Base-by-base conservation (phyloP, 345 rosid genomes). In the Draba incana region DNA sequence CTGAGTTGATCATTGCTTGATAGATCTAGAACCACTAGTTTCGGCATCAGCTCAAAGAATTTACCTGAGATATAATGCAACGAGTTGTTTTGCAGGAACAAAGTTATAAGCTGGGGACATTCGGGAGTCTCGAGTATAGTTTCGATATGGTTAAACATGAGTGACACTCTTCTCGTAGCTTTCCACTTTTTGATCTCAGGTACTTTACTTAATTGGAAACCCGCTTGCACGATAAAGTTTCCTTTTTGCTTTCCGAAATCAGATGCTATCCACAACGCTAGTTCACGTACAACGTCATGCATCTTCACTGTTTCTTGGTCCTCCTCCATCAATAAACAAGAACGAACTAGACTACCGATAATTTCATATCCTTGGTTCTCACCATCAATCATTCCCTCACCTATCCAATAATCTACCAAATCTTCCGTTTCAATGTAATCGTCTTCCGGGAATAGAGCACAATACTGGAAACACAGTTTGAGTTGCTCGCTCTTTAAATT, bases 221-320 rank as follows among this genome's bases (percentile, higher is more conserved):
- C 27, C 1, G 41, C 66, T 3, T 14, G 38, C 2, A 9, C 28
- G 0, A 27, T 28, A 13, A 62, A 44, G 30, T 12, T 24, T 5
- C 45, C 38, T 15, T 44, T 45, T 47, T 28, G 52, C 52, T 62
- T 14, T 28, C 42, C 54, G 0, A 27, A 30, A 43, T 62, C 54
- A 45, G 52, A 62, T 43, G 66, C 66, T 45, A 77, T 77, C 78
- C 80, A 69, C 48, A 79, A 48, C 0, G 83, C 83, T 43, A 79
- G 63, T 55, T 82, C 85, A 20, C 81, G 61, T 0, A 80, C 77
- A 7, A 82, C 44, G 2, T 56, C 61, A 35, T 56, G 61, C 61
- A 56, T 56, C 42, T 56, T 31, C 23, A 33, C 42, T 1, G 24
- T 31, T 65, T 68, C 2, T 41, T 24, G 8, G 8, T 1, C 25